Evolutionary conservation across 768 basidiomycete genomes (phyloP).

Genomic region (Leccinum ochraceum): DNA sequence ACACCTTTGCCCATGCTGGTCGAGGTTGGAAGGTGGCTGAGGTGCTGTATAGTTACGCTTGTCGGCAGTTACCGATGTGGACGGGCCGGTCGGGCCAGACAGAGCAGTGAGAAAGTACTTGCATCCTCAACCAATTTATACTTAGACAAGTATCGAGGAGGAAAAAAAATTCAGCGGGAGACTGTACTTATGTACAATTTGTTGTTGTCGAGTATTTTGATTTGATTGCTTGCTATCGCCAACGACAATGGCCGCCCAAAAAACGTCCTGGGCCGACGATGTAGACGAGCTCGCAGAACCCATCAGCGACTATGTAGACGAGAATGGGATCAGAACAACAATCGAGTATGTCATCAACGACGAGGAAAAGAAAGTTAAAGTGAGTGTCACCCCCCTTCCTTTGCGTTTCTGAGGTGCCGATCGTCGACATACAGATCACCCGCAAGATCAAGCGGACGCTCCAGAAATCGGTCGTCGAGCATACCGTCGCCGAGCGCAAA

Average conservation of each 20-base stretch:
- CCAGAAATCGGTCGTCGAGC: conserved; percentile 92
- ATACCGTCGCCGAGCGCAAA: conserved; percentile 90
- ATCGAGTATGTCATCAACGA: conserved; percentile 86
- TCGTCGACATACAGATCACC: conserved; percentile 60
- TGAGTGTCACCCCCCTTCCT: conserved; percentile 29
- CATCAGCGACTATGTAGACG: conserved; percentile 71
- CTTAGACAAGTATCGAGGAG: background rate
- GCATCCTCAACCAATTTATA: no score
- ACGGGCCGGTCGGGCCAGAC: background rate
- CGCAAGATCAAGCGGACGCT: conserved; percentile 83
- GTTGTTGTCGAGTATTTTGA: conserved; percentile 21
- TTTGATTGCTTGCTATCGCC: conserved; percentile 12
- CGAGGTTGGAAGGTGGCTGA: conserved; percentile 43
- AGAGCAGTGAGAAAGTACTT: no score
- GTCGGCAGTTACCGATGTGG: conserved; percentile 27
- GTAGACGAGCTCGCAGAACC: conserved; percentile 70
- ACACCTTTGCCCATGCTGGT: conserved; percentile 70
- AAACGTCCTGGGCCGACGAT: conserved; percentile 89
- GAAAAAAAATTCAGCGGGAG: background rate
- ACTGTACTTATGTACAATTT: background rate
- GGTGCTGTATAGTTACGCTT: conserved; percentile 44
- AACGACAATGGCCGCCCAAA: conserved; percentile 34
- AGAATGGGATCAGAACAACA: conserved; percentile 85
- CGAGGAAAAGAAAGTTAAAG: conserved; percentile 94
- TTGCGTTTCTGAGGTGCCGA: background rate